A percentile compares a stretch with the other conserved stretches of the same genome.
phyloP scores from a whole-genome alignment of 768 basidiomycete species.

The Obba rivulosa region DNA sequence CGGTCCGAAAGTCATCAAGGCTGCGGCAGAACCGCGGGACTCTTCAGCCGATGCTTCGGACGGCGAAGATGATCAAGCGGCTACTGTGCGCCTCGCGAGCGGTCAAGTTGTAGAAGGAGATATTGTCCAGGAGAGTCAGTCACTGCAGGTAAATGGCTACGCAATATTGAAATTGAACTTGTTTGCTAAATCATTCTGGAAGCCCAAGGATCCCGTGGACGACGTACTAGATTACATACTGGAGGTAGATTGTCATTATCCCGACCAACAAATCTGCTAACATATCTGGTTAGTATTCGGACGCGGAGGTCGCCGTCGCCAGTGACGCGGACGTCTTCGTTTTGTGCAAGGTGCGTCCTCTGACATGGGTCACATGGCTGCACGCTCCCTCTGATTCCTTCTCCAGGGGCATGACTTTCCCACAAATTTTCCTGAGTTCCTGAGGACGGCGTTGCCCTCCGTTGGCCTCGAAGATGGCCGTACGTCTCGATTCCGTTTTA shows the following conservation, averaged over 20 bases:
- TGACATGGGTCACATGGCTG: too few species aligned
- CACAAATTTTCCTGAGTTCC: slow-evolving; percentile 6
- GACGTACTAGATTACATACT: slow-evolving; percentile 11
- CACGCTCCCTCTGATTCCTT: not conserved
- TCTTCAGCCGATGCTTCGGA: not conserved
- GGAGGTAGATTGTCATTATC: not conserved
- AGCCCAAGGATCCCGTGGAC: slow-evolving; percentile 8
- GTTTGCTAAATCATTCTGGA: not conserved
- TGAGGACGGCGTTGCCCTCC: slow-evolving; percentile 2
- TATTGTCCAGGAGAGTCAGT: not conserved
- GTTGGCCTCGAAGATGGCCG: slow-evolving; percentile 12
- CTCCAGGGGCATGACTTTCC: slow-evolving; percentile 7
- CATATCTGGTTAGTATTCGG: not conserved
- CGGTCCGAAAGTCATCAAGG: not conserved
- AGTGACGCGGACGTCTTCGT: slow-evolving; percentile 6
- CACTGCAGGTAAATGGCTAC: not conserved
- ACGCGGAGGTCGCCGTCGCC: slow-evolving; percentile 5
- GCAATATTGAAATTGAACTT: too few species aligned
- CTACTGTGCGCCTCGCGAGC: not conserved
- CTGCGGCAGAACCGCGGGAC: slow-evolving; percentile 8
- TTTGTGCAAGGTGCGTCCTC: slow-evolving; percentile 1
- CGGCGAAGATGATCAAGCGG: not conserved
- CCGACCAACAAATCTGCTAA: not conserved
- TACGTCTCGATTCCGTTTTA: too few species aligned
- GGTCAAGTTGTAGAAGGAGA: not conserved